A percentile compares a stretch with the other conserved stretches of the same genome.
phyloP scores from a whole-genome alignment of 2,329 filamentous ascomycete species.

The Phialophora macrospora region DNA sequence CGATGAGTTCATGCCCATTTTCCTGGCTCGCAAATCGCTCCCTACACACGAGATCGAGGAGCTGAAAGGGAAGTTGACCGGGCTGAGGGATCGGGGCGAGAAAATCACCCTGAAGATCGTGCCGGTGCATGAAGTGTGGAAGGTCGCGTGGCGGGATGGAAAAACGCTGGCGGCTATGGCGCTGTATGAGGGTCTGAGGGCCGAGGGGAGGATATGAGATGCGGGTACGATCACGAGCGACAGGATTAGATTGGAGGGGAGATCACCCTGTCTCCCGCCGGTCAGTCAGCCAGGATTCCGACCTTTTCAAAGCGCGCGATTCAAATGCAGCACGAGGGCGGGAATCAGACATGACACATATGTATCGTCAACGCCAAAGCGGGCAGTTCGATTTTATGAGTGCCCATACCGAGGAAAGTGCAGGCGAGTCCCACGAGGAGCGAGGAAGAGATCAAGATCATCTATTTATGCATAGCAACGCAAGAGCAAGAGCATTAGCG shows the following conservation, averaged over 20 bases:
- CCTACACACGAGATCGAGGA: slow-evolving; percentile 53
- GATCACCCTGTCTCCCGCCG: not conserved
- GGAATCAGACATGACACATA: too few species aligned
- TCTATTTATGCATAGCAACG: not conserved
- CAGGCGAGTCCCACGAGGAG: not conserved
- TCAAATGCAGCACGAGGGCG: not conserved
- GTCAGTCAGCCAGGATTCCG: not conserved
- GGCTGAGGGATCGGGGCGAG: slow-evolving; percentile 59
- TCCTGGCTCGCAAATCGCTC: slow-evolving; percentile 61
- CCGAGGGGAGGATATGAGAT: slow-evolving; percentile 27
- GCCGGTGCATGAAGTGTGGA: slow-evolving; percentile 58
- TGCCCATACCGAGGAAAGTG: not conserved
- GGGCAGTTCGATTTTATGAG: too few species aligned
- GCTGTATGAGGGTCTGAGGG: slow-evolving; percentile 50
- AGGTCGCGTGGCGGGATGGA: slow-evolving; percentile 59
- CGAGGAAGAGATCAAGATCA: not conserved
- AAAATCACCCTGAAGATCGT: slow-evolving; percentile 65
- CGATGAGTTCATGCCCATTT: slow-evolving; percentile 64
- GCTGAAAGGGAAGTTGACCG: slow-evolving; percentile 60
- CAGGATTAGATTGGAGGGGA: too few species aligned
- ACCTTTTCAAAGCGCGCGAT: not conserved
- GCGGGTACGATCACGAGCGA: not conserved
- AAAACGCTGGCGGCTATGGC: slow-evolving; percentile 62
- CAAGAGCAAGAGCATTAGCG: not conserved
- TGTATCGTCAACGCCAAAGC: too few species aligned